Percentiles rank a stretch among this genome's conserved stretches.
Conservation (phyloP, 352 stramenopile species). For the Phytophthora fragariae region DNA sequence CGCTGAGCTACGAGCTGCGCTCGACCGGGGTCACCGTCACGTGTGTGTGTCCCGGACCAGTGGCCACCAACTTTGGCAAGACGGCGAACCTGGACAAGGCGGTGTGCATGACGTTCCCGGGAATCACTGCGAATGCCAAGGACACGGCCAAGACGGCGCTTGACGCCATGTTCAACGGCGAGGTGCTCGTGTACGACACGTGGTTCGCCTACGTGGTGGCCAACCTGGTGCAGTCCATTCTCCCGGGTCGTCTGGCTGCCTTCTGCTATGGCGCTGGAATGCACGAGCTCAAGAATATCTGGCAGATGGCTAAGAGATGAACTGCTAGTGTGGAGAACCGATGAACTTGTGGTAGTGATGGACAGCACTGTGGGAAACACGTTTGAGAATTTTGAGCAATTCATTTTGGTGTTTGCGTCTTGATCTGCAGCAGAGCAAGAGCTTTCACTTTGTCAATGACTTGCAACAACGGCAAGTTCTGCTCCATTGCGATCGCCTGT, state of each 20-base stretch:
- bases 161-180: conserved; percentile 69
- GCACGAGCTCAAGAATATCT: conserved; percentile 48
- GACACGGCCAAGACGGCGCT: conserved; percentile 59
- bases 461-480: conserved; percentile 53
- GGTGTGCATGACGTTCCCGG: conserved; percentile 50
- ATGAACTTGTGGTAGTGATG: neutral
- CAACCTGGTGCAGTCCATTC: conserved; percentile 34
- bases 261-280: conserved; percentile 39
- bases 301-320: conserved; percentile 51
- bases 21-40: conserved; percentile 80
- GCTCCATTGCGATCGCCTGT: conserved; percentile 54
- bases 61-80: conserved; percentile 79
- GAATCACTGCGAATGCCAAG: conserved; percentile 53
- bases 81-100: conserved; percentile 45
- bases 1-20: conserved; percentile 84
- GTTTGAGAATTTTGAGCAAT: neutral
- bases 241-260: conserved; percentile 40
- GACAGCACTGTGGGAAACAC: neutral
- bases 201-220: conserved; percentile 52
- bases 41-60: conserved; percentile 72
- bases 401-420: conserved; percentile 3
- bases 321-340: neutral
- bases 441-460: conserved; percentile 67
- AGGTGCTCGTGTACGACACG: conserved; percentile 61
- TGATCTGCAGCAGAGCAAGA: conserved; percentile 38